phyloP scores from a whole-genome alignment of 768 basidiomycete species.

The Wakefieldia striispora region DNA sequence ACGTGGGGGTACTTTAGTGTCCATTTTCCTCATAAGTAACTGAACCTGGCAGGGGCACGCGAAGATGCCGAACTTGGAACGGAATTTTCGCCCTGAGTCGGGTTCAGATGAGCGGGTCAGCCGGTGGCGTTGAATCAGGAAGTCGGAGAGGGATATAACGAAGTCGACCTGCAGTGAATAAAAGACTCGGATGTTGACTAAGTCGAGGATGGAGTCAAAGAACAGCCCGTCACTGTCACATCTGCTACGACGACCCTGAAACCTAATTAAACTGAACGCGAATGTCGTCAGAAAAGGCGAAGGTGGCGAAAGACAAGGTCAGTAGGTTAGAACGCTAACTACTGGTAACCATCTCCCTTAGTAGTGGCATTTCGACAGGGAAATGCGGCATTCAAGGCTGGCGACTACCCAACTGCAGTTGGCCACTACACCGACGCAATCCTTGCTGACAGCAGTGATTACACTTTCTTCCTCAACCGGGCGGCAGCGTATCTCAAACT shows the following conservation, averaged over 20 bases:
- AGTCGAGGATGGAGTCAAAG: too few relatives aligned
- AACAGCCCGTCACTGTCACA: too few relatives aligned
- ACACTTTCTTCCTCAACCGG: slow-evolving; percentile 83
- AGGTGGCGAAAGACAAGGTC: slow-evolving; percentile 34
- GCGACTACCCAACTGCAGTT: slow-evolving; percentile 74
- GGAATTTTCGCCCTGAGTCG: neutral
- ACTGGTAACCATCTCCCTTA: neutral
- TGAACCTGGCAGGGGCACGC: slow-evolving; percentile 1
- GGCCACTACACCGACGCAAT: slow-evolving; percentile 86
- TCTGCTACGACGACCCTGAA: neutral
- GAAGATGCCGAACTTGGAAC: slow-evolving; percentile 1
- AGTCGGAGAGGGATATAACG: neutral
- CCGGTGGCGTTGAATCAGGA: neutral
- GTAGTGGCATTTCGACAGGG: slow-evolving; percentile 49
- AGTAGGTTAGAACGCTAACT: neutral
- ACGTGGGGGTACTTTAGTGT: slow-evolving; percentile 25
- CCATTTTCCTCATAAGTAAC: slow-evolving; percentile 1
- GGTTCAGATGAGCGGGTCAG: slow-evolving; percentile 1
- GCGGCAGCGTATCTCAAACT: slow-evolving; percentile 92
- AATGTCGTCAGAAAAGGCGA: slow-evolving; percentile 37
- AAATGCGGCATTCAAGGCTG: slow-evolving; percentile 80
- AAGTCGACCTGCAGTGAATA: too few relatives aligned
- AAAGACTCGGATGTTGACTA: too few relatives aligned
- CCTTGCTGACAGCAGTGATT: slow-evolving; percentile 63
- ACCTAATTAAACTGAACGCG: neutral